These are phyloP conservation scores for Blepharisma stoltei DNA, from an alignment of 73 alveolate species.

Conservation along the genomic window DNA sequence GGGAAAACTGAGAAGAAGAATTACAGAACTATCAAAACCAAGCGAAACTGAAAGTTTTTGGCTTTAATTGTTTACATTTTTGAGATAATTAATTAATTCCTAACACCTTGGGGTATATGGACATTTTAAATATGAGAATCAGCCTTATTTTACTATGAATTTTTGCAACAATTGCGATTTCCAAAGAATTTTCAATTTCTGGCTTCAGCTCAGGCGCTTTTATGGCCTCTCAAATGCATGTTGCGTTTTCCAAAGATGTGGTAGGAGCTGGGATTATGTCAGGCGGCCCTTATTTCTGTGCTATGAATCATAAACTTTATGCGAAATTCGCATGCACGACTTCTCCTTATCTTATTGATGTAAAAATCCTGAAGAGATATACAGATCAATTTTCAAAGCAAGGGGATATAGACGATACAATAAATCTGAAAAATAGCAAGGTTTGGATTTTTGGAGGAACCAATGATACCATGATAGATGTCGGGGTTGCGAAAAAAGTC, in stretches of 20 bases:
- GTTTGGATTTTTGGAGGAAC: slow-evolving; percentile 22
- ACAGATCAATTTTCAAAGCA: neutral
- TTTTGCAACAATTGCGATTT: too few relatives aligned
- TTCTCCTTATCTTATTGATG: neutral
- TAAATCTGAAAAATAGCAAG: neutral
- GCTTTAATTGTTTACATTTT: too few relatives aligned
- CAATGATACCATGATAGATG: slow-evolving; percentile 5
- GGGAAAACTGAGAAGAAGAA: too few relatives aligned
- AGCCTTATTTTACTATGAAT: too few relatives aligned
- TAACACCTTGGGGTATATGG: too few relatives aligned
- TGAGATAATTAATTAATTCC: too few relatives aligned
- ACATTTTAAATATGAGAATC: too few relatives aligned
- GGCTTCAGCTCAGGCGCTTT: slow-evolving; percentile 62
- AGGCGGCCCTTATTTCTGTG: slow-evolving; percentile 64
- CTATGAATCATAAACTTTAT: slow-evolving; percentile 32
- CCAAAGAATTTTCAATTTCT: slow-evolving; percentile 33
- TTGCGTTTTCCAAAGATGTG: slow-evolving; percentile 37
- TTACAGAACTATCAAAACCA: too few relatives aligned
- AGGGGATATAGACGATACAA: slow-evolving; percentile 2
- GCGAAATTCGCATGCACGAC: slow-evolving; percentile 7
- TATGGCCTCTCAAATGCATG: slow-evolving; percentile 57
- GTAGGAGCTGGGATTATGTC: slow-evolving; percentile 55
- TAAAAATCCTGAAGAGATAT: neutral
- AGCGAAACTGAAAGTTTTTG: too few relatives aligned
- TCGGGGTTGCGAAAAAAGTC: neutral